Evolutionary conservation across 2,329 filamentous ascomycete genomes (phyloP).

Genomic region (Blastomyces gilchristii): DNA sequence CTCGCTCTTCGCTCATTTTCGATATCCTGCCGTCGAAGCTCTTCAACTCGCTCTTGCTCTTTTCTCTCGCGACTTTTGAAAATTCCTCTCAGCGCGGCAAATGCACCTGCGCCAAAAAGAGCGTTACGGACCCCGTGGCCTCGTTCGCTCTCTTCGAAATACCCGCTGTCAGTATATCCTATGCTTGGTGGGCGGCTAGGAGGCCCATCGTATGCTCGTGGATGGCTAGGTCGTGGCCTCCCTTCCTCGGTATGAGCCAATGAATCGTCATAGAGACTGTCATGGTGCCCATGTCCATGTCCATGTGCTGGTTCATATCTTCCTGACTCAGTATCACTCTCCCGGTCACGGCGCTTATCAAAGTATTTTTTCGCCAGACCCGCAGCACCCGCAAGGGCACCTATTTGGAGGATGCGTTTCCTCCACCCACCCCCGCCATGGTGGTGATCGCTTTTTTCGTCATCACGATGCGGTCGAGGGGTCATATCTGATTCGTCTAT

Average conservation of each 20-base stretch:
- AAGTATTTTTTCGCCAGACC: slow-evolving; percentile 51
- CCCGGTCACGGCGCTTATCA: slow-evolving; percentile 44
- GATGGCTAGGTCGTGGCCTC: slow-evolving; percentile 35
- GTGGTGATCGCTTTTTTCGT: slow-evolving; percentile 53
- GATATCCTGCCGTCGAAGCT: slow-evolving; percentile 38
- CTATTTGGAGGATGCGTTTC: slow-evolving; percentile 50
- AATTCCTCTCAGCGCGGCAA: slow-evolving; percentile 48
- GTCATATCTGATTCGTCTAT: slow-evolving; percentile 29
- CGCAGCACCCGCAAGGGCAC: slow-evolving; percentile 53
- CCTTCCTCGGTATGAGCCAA: slow-evolving; percentile 43
- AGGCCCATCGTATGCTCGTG: slow-evolving; percentile 23
- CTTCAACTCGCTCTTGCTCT: slow-evolving; percentile 35
- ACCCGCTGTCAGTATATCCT: slow-evolving; percentile 31
- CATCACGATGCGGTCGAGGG: slow-evolving; percentile 52
- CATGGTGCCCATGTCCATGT: slow-evolving; percentile 40
- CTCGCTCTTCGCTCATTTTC: slow-evolving; percentile 45
- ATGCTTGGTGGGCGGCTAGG: slow-evolving; percentile 26
- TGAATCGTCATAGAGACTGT: slow-evolving; percentile 33
- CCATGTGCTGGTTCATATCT: slow-evolving; percentile 45
- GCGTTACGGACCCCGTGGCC: slow-evolving; percentile 48
- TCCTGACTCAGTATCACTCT: slow-evolving; percentile 44
- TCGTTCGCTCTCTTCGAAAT: slow-evolving; percentile 33
- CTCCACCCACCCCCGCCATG: slow-evolving; percentile 47
- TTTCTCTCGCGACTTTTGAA: slow-evolving; percentile 48
- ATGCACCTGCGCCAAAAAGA: slow-evolving; percentile 56